Conservation (phyloP, 768 basidiomycete species). For the Jaapia argillacea region DNA sequence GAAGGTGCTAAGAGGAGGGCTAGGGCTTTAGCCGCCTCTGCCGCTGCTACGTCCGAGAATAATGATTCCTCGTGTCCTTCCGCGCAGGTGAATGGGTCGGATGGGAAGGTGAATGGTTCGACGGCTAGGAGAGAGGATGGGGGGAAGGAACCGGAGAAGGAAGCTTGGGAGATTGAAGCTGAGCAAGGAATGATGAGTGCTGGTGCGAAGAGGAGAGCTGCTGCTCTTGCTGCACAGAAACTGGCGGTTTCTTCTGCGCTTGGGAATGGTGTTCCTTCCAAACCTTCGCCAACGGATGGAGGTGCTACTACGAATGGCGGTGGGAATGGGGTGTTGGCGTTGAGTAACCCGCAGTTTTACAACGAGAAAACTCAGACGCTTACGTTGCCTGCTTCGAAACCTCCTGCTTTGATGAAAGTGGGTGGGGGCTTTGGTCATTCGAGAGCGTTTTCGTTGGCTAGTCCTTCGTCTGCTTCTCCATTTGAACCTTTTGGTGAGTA, state of each 20-base stretch:
- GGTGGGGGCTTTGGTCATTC: slow-evolving; percentile 41
- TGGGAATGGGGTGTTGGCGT: background rate
- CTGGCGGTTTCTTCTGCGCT: too few species aligned
- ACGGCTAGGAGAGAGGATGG: too few species aligned
- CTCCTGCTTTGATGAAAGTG: slow-evolving; percentile 39
- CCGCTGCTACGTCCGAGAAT: too few species aligned
- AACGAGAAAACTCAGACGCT: slow-evolving; percentile 43
- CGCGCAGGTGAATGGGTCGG: too few species aligned
- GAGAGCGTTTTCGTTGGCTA: slow-evolving; percentile 51
- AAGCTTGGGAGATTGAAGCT: slow-evolving; percentile 71
- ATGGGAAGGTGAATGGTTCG: slow-evolving; percentile 10
- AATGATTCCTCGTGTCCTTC: too few species aligned
- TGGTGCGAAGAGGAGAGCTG: slow-evolving; percentile 56
- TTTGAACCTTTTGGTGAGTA: too few species aligned
- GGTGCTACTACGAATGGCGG: background rate
- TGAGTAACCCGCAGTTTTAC: slow-evolving; percentile 49
- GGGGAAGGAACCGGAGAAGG: slow-evolving; percentile 39
- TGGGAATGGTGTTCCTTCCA: background rate
- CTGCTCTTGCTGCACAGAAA: slow-evolving; percentile 12
- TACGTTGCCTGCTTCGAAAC: slow-evolving; percentile 51
- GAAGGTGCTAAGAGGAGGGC: slow-evolving; percentile 66
- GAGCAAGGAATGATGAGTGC: slow-evolving; percentile 69
- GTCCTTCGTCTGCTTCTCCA: slow-evolving; percentile 12
- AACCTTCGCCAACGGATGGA: background rate
- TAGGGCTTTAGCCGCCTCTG: slow-evolving; percentile 44